phyloP scores from a whole-genome alignment of 129 eudicot genomes.

The Gnaphalium uliginosum region DNA sequence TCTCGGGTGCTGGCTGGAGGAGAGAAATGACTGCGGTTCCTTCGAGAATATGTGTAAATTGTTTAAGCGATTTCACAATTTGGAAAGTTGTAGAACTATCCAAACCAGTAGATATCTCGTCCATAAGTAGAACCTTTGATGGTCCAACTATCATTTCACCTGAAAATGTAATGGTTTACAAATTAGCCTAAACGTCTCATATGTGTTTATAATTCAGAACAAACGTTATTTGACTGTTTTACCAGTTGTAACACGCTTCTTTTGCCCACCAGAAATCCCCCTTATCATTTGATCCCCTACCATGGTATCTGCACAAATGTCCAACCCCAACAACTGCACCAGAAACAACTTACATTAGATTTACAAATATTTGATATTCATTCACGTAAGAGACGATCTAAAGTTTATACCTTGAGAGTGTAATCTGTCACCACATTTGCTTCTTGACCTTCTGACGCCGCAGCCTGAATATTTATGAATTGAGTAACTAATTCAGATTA shows the following conservation, averaged over 20 bases:
- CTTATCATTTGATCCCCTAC: slow-evolving; percentile 69
- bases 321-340: slow-evolving; percentile 57
- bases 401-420: slow-evolving; percentile 54
- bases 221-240: not conserved
- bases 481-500: not conserved
- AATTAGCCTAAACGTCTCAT: not conserved
- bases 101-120: slow-evolving; percentile 69
- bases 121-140: slow-evolving; percentile 58
- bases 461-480: slow-evolving; percentile 49
- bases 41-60: slow-evolving; percentile 54
- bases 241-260: slow-evolving; percentile 74
- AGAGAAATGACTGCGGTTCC: slow-evolving; percentile 76
- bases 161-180: not conserved
- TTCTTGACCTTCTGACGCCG: slow-evolving; percentile 66
- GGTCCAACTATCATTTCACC: slow-evolving; percentile 79
- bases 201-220: not conserved
- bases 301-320: slow-evolving; percentile 70
- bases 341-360: not conserved
- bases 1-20: slow-evolving; percentile 79
- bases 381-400: not conserved
- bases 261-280: slow-evolving; percentile 73
- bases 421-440: slow-evolving; percentile 78
- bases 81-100: slow-evolving; percentile 74
- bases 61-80: slow-evolving; percentile 55
- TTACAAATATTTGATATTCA: not conserved